A percentile compares a stretch with the other conserved stretches of the same genome.
phyloP scores from a whole-genome alignment of 192 early-diverging fungal genomes.

The Backusella luteola region DNA sequence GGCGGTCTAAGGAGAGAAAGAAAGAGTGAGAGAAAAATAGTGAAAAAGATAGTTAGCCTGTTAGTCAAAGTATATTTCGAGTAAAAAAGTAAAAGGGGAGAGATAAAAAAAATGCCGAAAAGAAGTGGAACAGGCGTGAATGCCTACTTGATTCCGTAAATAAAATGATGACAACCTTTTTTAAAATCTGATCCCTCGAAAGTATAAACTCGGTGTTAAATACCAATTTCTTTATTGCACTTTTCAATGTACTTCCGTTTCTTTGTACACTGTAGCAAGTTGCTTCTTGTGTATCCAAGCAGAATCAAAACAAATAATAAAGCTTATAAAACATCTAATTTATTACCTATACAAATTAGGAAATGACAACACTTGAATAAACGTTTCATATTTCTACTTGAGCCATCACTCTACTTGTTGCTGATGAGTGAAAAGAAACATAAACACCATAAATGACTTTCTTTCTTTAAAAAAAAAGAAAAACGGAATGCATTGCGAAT shows the following conservation, averaged over 20 bases:
- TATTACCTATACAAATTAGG: neutral
- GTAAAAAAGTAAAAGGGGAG: neutral
- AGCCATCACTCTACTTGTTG: neutral
- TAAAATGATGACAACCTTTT: neutral
- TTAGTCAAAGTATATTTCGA: neutral
- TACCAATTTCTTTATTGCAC: neutral
- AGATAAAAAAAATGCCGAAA: conserved; percentile 1
- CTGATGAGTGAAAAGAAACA: neutral
- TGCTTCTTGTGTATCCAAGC: neutral
- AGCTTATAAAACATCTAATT: neutral
- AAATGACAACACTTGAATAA: neutral
- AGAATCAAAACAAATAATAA: neutral
- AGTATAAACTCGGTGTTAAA: neutral
- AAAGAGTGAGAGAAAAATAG: neutral
- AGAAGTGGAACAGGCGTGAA: conserved; percentile 3
- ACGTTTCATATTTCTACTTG: neutral
- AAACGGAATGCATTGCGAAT: neutral
- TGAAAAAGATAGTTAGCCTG: neutral
- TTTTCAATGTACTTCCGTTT: neutral
- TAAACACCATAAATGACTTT: neutral
- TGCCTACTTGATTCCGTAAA: conserved; percentile 8
- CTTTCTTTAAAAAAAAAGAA: neutral
- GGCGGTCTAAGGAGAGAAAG: neutral
- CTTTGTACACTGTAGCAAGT: neutral
- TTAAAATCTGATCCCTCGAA: neutral